Percentiles rank a stretch among this genome's conserved stretches.
Conservation (phyloP, 345 rosid species). For the Capsella bursapastoris region DNA sequence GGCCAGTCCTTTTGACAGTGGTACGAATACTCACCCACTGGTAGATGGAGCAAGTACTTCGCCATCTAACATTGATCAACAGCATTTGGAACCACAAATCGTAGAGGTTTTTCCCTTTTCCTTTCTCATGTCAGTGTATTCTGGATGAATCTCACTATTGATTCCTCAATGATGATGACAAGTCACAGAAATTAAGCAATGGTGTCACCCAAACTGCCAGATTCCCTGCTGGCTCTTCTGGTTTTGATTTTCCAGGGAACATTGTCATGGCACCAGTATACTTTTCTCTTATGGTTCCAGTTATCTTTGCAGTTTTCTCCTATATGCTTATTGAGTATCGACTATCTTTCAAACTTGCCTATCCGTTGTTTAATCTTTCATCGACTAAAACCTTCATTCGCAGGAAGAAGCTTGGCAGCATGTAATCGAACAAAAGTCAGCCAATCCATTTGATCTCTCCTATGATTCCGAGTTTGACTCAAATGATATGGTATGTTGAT, state of each 20-base stretch:
- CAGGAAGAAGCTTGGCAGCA: slow-evolving; percentile 60
- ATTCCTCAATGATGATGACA: slow-evolving; percentile 35
- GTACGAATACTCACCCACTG: slow-evolving; percentile 45
- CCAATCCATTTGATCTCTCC: slow-evolving; percentile 93
- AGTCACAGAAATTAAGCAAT: slow-evolving; percentile 48
- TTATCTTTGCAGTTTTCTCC: slow-evolving; percentile 47
- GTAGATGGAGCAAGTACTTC: slow-evolving; percentile 42
- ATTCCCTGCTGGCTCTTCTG: slow-evolving; percentile 40
- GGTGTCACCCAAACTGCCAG: slow-evolving; percentile 46
- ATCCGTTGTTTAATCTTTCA: slow-evolving; percentile 9
- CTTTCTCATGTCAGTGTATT: slow-evolving; percentile 18
- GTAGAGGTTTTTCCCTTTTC: slow-evolving; percentile 52
- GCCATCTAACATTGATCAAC: slow-evolving; percentile 49
- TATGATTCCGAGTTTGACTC: slow-evolving; percentile 67
- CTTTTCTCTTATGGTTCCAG: slow-evolving; percentile 47
- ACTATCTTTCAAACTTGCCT: slow-evolving; percentile 22
- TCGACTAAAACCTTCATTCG: slow-evolving; percentile 21
- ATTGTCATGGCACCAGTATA: slow-evolving; percentile 45
- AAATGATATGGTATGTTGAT: slow-evolving; percentile 63
- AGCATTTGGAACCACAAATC: slow-evolving; percentile 46
- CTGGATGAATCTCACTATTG: slow-evolving; percentile 22
- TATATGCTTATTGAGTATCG: slow-evolving; percentile 3
- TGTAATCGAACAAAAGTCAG: slow-evolving; percentile 57
- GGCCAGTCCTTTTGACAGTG: slow-evolving; percentile 47
- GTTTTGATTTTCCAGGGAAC: slow-evolving; percentile 43